phyloP scores from a whole-genome alignment of 208 protist genomes.

The Trichomonas gallinae region DNA sequence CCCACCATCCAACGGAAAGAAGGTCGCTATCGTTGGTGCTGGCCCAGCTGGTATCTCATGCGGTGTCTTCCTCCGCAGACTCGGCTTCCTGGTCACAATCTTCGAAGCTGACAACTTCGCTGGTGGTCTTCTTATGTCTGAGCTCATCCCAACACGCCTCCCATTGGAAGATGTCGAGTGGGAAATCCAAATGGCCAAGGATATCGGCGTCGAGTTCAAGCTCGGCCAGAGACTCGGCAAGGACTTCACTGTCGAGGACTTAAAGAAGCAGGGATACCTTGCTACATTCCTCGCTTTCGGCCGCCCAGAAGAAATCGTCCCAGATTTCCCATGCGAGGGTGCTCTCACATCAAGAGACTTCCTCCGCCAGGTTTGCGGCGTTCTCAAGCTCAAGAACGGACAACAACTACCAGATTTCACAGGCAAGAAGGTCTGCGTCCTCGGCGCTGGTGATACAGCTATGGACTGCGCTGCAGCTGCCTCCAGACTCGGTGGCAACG shows the following conservation, averaged over 20 bases:
- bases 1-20: neutral
- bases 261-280: constrained; percentile 55
- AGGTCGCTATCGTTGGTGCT: constrained; percentile 43
- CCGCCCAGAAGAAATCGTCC: constrained; percentile 35
- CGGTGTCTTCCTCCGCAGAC: constrained; percentile 59
- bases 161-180: constrained; percentile 57
- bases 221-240: constrained; percentile 37
- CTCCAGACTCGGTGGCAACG: constrained; percentile 55
- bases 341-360: constrained; percentile 61
- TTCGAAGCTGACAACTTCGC: constrained; percentile 57
- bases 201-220: constrained; percentile 56
- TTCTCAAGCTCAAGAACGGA: constrained; percentile 49
- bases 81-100: constrained; percentile 65
- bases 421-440: constrained; percentile 58
- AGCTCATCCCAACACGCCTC: constrained; percentile 64
- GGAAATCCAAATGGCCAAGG: constrained; percentile 57
- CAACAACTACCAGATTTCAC: constrained; percentile 45
- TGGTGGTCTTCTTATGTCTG: constrained; percentile 53
- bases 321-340: constrained; percentile 36
- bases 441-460: constrained; percentile 69
- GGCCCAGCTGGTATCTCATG: constrained; percentile 59
- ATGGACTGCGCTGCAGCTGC: constrained; percentile 60
- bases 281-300: constrained; percentile 63
- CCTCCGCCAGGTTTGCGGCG: constrained; percentile 44
- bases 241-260: constrained; percentile 53